Evolutionary conservation across 306 rosid species (phyloP), one percentile per base, ranked within the genome.

Genomic region (Fragaria vesca): DNA sequence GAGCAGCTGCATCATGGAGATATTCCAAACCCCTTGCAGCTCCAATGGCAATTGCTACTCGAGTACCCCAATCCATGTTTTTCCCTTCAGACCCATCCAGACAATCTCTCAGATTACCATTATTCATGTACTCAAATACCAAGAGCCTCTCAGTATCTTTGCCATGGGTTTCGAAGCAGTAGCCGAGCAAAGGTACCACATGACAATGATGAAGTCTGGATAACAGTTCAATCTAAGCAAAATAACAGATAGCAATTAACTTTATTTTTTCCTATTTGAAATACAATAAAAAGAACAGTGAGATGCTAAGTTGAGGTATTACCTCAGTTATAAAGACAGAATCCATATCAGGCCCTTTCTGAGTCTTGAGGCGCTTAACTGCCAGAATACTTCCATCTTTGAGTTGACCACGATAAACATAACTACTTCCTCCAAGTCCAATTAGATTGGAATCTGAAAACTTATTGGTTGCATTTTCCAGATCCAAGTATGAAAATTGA

Each of bases 1-100:
- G 99, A 83, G 97, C 99, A 79, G 97, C 99, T 65, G 99, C 97
- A 66, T 92, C 99, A 80, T 95, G 99, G 73, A 95, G 97, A 91
- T 95, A 95, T 78, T 95, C 99, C 85, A 95, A 83, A 48, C 97
- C 99, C 75, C 93, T 91, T 55, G 99, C 99, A 80, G 99, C 96
- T 86, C 99, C 99, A 68, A 93, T 85, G 71, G 99, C 99, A 81
- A 91, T 89, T 10, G 84, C 73, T 81, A 95, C 97, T n/a, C 99
- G 93, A 70, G 93, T 82, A 54, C 79, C 58, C 97, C 97, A 95
- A 80, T 86, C 93, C 86, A 90, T 76, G 40, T 73, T 75, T 76
- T 83, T 84, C 48, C 92, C 93, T 30, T 80, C 81, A 32, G 80
- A 62, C 42, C 87, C 91, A 85, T 95, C 97, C 81, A 95, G 85